Evolutionary conservation across 2,329 filamentous ascomycete genomes (phyloP), one percentile per base, ranked within the genome.

Genomic region (Penicillium sp.): DNA sequence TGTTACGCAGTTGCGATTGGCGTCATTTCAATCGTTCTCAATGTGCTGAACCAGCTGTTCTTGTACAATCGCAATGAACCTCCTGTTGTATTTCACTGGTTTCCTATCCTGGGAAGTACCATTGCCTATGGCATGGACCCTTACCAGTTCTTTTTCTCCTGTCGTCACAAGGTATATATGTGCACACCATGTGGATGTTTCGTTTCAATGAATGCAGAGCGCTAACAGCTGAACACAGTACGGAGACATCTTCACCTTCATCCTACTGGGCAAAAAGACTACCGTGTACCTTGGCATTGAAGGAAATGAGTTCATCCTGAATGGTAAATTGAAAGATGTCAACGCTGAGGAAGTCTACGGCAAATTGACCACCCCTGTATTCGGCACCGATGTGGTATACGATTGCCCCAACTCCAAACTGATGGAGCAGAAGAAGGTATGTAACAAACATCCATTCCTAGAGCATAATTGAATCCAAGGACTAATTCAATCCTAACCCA

Each of bases 381-480:
- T 96, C 68, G 91, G 91, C 58, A 86, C 85, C 58, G 90, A 91
- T 71, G 90, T 95, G 21, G 88, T 95, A 34, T 96, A 96, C 68
- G 91, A 96, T 72, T 95, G 90, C 74, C 90, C 91, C 26, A 95
- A 95, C 67, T 82, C 89, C 49, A 96, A 95, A 77, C 82, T 96
- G 67, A 95, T 96, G 90, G 91, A 96, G 77, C 91, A 96, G 80
- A 96, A 96, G 80, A 94, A 94, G 83, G 87, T 90, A 47, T 18
- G 32, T 1, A n/a, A n/a, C 8, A 24, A 23, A 15, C 21, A 13
- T 36, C 7, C 7, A n/a, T n/a, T n/a, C n/a, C 21, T 26, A 18
- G n/a, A 7, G 21, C 7, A 33, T 2, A 30, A n/a, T 32, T 12
- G 3, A 2, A 21, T 23, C 12, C 23, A 8, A 36, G 54, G 30